phyloP scores from a whole-genome alignment of 306 rosid species.

The Cicer cuneatum region DNA sequence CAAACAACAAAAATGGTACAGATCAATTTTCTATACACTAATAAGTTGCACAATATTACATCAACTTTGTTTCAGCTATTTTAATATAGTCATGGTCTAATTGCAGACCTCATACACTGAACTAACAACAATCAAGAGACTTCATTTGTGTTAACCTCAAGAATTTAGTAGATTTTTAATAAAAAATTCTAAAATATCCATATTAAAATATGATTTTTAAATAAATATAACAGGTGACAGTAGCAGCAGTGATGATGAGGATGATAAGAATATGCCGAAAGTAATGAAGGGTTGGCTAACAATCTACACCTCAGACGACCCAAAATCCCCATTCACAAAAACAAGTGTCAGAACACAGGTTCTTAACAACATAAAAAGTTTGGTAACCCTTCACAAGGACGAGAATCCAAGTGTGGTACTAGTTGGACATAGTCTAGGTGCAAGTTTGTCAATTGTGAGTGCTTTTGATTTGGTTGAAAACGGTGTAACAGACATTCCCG shows the following conservation, averaged over 20 bases:
- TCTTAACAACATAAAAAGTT: conserved; percentile 35
- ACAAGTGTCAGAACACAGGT: conserved; percentile 60
- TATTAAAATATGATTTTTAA: too few relatives aligned
- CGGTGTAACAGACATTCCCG: conserved; percentile 51
- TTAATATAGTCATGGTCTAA: too few relatives aligned
- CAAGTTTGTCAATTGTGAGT: conserved; percentile 54
- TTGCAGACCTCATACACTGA: too few relatives aligned
- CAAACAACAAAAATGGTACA: neutral
- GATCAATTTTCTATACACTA: neutral
- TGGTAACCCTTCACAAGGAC: conserved; percentile 46
- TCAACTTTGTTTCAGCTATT: too few relatives aligned
- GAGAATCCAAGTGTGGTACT: conserved; percentile 60
- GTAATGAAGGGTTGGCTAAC: conserved; percentile 77
- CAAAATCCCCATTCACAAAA: conserved; percentile 58
- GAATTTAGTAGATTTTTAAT: too few relatives aligned
- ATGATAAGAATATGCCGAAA: conserved; percentile 42
- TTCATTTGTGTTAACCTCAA: too few relatives aligned
- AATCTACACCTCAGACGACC: conserved; percentile 59
- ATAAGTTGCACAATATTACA: too few relatives aligned
- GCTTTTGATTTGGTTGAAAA: conserved; percentile 71
- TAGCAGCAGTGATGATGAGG: conserved; percentile 31
- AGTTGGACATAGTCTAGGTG: conserved; percentile 72
- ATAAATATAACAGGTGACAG: neutral
- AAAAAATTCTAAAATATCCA: too few relatives aligned
- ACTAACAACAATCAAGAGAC: too few relatives aligned